Percentiles rank a stretch among this genome's conserved stretches.
phyloP scores from a whole-genome alignment of 306 rosid genomes.

The Pyrus bretschneideri region DNA sequence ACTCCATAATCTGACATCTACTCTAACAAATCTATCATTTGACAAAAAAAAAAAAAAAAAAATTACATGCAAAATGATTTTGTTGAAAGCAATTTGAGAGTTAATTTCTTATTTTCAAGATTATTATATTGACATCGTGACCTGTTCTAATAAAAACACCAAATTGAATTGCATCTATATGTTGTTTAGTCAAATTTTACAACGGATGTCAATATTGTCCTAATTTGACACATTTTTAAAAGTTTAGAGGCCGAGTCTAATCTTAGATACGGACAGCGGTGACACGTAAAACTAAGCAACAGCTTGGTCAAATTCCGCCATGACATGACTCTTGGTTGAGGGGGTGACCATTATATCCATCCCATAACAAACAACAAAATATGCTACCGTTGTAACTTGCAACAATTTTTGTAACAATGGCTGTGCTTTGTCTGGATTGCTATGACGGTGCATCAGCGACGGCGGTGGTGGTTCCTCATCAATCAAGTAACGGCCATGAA shows the following conservation, averaged over 20 bases:
- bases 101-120: no score
- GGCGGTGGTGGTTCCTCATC: not conserved
- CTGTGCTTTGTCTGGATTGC: not conserved
- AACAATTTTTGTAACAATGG: not conserved
- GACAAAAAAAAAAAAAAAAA: no score
- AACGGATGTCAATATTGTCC: no score
- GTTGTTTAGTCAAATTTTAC: not conserved
- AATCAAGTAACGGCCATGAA: not conserved
- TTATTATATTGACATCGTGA: no score
- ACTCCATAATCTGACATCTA: no score
- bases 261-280: accelerated
- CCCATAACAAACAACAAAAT: not conserved
- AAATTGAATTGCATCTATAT: accelerated
- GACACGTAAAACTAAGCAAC: not conserved
- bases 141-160: accelerated
- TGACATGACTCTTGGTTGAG: not conserved
- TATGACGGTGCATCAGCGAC: not conserved
- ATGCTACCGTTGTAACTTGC: not conserved
- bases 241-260: no score
- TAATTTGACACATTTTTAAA: no score
- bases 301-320: not conserved
- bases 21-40: no score
- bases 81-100: not conserved
- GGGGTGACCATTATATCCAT: constrained; percentile 1
- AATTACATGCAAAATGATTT: not conserved